Evolutionary conservation across 164 flowering plant species (phyloP), one percentile per base, ranked within the genome.

Genomic region (Piper longum): DNA sequence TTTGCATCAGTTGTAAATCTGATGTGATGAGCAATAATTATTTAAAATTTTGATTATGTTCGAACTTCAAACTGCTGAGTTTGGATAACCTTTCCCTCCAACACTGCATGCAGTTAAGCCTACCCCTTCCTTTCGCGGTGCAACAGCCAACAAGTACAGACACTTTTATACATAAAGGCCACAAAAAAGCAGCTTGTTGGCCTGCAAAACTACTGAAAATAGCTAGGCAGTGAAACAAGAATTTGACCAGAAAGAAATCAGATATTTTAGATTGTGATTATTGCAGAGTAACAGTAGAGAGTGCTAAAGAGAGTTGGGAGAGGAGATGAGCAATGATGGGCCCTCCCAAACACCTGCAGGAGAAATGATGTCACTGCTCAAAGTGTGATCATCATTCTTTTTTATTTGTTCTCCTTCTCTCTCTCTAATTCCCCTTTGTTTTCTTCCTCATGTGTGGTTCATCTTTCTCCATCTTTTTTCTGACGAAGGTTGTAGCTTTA

Each of bases 311-410:
- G 61, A 65, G 58, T 57, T 57, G 55, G 58, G 67, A 45, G 62
- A 45, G 19, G 62, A 58, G 61, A 56, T 12, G 61, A 39, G 56
- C 14, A 42, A 65, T 65, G 67, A 26, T 26, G 36, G 36, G 67
- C 62, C 61, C 67, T 61, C 52, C 17, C 67, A 18, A 65, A 44
- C 57, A 54, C 67, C 67, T 65, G 67, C 67, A 65, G 16, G 16
- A 57, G 67, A 65, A 57, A 58, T 65, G 67, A 65, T 65, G 67
- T n/a, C 56, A 65, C 62, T 65, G 62, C 56, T 17, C 67, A 44
- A 58, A 57, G 56, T 43, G 61, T 57, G 58, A 57, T 65, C 40
- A 26, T 2, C 36, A 26, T 26, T 26, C 36, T 26, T 26, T 26
- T 26, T 26, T 26, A 26, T 18, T 36, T 42, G 26, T 14, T 57